Base-by-base conservation (phyloP, 208 protist genomes). In the Novymonas esmeraldas region DNA sequence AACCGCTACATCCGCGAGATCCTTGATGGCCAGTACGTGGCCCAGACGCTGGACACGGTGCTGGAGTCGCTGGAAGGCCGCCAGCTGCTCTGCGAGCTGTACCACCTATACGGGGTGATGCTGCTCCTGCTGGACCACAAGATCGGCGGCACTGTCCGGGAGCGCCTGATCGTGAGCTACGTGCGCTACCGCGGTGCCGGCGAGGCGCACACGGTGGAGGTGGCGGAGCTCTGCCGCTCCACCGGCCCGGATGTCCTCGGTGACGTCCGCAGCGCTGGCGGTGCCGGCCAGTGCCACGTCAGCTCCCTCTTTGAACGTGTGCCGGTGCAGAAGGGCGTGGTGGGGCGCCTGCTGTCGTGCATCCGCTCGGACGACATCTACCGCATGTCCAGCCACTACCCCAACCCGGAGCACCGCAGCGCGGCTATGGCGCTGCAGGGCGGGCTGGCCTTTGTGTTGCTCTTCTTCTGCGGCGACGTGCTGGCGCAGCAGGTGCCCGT, bases 361-460 rank as follows among this genome's bases (percentile, higher is more conserved):
- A 78, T 99, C 9, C 81, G 96, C 29, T 93, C 87, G 0, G 98
- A 99, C 72, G 98, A 99, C 71, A 89, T 99, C 52, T 99, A 99
- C 76, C 80, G 96, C 41, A 95, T 98, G 85, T 72, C 78, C 48
- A 78, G 70, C 50, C 78, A 90, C 58, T 99, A 95, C 72, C 98
- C 95, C 20, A 76, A 89, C 34, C 98, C 98, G 2, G 94, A 99
- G 44, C 98, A 99, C 77, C 85, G 97, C 39, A 89, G 84, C 67
- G 87, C 87, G 18, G 98, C 98, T 3, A 83, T 99, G 11, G 59
- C 95, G 2, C 79, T 77, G 9, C 98, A 99, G 68, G 97, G 89
- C 0, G 76, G 89, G 20, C 98, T 99, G 54, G 66, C 99, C 13
- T 99, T 98, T 73, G 84, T 99, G 0, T 87, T 99, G n/a, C 88